Base-by-base conservation (phyloP, 768 basidiomycete species). In the Amanita pallidorosea region DNA sequence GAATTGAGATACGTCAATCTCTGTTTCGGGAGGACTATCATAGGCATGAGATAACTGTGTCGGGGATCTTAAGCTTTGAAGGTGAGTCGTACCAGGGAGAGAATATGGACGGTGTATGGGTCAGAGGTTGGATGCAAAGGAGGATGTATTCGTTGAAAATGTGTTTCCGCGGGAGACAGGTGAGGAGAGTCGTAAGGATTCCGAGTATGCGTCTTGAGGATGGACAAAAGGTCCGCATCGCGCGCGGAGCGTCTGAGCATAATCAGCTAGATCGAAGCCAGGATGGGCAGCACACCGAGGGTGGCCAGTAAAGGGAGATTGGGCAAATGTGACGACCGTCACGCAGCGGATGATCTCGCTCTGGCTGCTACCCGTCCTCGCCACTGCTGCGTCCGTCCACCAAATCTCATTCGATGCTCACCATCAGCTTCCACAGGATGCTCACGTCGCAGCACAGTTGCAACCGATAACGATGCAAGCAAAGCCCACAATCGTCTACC, bases 1-100 rank as follows among this genome's bases (percentile, higher is more conserved):
- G 61, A 84, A 85, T 35, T 73, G 73, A 12, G 78, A 68, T 29
- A 80, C 71, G 60, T 83, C 80, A 36, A 81, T 72, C 54, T 81
- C 79, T 1, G 71, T 62, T 37, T 70, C 63, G 42, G 38, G 55
- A 29, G 49, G 29, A 58, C 55, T 56, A 49, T 63, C 56, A 53
- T 46, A 33, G 20, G 7, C 17, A 12, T 46, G 45, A 6, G 59
- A 57, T 35, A 60, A 50, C 37, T 51, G 57, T 33, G 54, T 56
- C 38, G 54, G 52, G 57, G 53, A 59, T 57, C 57, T 54, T 58
- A 58, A 53, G 57, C 55, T 36, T 60, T 55, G 41, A 59, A 58
- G 45, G 55, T 55, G 53, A 57, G 57, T 49, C 2, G 72, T 65
- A 18, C 70, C 66, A 11, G 79, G 76, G 5, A 80, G 60, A 18